These are phyloP conservation scores for Rauvolfia tetraphylla DNA, from an alignment of 257 asterid species.

Conservation along the genomic window DNA sequence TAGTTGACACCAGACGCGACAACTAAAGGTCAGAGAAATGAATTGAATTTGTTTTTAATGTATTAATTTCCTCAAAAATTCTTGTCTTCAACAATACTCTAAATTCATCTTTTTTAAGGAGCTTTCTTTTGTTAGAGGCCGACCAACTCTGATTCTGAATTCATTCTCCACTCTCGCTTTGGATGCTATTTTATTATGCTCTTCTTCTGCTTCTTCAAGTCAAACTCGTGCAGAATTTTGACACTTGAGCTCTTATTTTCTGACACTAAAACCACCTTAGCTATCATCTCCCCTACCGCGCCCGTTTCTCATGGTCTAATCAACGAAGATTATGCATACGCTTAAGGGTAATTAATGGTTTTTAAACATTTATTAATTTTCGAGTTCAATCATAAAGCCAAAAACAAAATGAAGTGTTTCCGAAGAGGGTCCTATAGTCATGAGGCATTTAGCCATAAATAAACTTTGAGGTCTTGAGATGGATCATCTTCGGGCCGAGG, in stretches of 20 bases:
- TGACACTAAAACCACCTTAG: neutral
- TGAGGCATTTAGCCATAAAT: too few species aligned
- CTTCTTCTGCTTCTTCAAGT: constrained; percentile 6
- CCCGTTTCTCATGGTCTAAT: neutral
- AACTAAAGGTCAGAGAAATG: constrained; percentile 15
- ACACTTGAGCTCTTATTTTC: neutral
- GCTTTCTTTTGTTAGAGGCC: constrained; percentile 33
- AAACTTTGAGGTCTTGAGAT: neutral
- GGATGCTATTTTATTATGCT: constrained; percentile 16
- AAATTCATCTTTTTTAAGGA: constrained; percentile 14
- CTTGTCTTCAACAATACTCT: constrained; percentile 40
- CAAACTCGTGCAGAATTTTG: constrained; percentile 15
- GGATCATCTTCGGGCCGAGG: neutral
- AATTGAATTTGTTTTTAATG: neutral
- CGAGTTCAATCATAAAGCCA: too few species aligned
- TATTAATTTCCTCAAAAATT: constrained; percentile 10
- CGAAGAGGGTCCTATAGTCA: too few species aligned
- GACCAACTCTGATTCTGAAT: constrained; percentile 41
- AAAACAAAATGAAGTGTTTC: too few species aligned
- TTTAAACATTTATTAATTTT: too few species aligned
- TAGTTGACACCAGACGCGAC: constrained; percentile 30
- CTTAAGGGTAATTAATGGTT: too few species aligned
- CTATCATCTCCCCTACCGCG: neutral
- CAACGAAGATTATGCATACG: too few species aligned
- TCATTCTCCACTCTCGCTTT: constrained; percentile 32